phyloP scores from a whole-genome alignment of 768 basidiomycete genomes.

The Fibroporia radiculosa region DNA sequence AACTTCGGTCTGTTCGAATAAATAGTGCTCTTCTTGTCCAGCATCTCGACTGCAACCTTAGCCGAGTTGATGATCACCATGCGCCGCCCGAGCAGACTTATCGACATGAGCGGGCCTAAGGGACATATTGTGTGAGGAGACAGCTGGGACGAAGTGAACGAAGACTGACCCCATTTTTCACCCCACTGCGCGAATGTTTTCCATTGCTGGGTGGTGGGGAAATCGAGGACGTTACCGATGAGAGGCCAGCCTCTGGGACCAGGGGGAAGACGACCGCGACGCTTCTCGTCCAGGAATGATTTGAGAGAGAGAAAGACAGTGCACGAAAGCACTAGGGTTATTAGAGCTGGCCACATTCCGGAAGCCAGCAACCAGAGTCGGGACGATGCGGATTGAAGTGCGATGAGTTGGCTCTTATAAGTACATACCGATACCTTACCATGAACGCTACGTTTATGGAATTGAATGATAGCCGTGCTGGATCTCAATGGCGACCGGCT shows the following conservation, averaged over 20 bases:
- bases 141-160: not conserved
- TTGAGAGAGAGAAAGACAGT: not conserved
- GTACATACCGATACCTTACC: too few species aligned
- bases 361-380: too few species aligned
- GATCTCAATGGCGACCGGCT: too few species aligned
- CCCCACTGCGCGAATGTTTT: constrained; percentile 16
- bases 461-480: too few species aligned
- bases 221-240: constrained; percentile 19
- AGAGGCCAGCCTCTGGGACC: constrained; percentile 19
- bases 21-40: constrained; percentile 18
- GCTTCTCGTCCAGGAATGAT: not conserved
- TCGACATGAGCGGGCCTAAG: constrained; percentile 20
- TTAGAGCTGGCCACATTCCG: too few species aligned
- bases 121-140: not conserved
- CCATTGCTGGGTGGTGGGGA: constrained; percentile 19
- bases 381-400: too few species aligned
- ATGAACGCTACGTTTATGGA: too few species aligned
- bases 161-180: constrained; percentile 16
- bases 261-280: constrained; percentile 16
- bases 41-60: constrained; percentile 19
- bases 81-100: constrained; percentile 19
- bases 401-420: too few species aligned
- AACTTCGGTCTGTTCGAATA: constrained; percentile 20
- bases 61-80: constrained; percentile 22
- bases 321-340: too few species aligned